phyloP scores from a whole-genome alignment of 495 filamentous ascomycete genomes.

The Penicillium herquei region DNA sequence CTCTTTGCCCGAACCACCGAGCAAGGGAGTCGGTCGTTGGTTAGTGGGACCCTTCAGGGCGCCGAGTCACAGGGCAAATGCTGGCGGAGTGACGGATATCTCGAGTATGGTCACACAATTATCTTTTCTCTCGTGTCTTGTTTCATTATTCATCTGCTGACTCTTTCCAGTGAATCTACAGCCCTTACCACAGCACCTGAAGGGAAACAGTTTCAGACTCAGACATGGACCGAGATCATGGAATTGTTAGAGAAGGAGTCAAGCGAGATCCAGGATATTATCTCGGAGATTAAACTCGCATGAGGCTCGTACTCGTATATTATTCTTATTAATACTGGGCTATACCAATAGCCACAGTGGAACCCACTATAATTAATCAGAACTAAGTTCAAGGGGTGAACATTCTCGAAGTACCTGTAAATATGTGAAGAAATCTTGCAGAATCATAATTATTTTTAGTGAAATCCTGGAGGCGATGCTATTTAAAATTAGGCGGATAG shows the following conservation, averaged over 20 bases:
- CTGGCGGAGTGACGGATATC: conserved; percentile 48
- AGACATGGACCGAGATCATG: conserved; percentile 43
- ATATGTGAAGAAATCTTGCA: background rate
- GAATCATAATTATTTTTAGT: background rate
- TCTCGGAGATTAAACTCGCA: background rate
- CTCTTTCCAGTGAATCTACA: conserved; percentile 32
- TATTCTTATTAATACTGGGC: background rate
- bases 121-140: no score
- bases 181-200: conserved; percentile 34
- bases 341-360: conserved; percentile 11
- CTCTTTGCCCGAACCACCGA: conserved; percentile 49
- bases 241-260: conserved; percentile 30
- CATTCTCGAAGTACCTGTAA: background rate
- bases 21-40: conserved; percentile 48
- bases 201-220: conserved; percentile 34
- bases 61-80: conserved; percentile 49
- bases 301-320: conserved; percentile 1
- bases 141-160: conserved; percentile 3
- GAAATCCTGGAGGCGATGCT: background rate
- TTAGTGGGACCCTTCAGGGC: conserved; percentile 50
- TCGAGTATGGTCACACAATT: conserved; percentile 32
- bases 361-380: background rate
- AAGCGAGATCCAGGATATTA: conserved; percentile 15
- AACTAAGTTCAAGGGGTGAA: background rate
- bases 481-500: background rate